Conservation (phyloP, 768 basidiomycete species). For the Xerocomellus amylosporus region DNA sequence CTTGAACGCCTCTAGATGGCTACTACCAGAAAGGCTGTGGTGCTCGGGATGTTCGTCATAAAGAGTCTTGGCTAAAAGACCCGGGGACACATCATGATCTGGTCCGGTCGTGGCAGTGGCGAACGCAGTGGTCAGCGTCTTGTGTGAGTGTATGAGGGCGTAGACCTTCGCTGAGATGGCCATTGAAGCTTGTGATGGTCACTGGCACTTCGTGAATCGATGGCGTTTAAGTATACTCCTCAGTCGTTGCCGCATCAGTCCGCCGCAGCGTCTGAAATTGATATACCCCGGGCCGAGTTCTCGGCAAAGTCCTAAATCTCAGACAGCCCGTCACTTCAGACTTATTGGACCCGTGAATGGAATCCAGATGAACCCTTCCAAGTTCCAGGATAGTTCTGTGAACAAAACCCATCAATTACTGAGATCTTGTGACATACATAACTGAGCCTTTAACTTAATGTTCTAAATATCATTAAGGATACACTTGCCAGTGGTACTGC, state of each 20-base stretch:
- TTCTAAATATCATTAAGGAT: conserved; percentile 12
- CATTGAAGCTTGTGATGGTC: conserved; percentile 14
- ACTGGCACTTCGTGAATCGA: neutral
- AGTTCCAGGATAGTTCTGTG: neutral
- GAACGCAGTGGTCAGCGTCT: conserved; percentile 43
- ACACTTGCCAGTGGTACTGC: neutral
- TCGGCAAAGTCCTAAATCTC: no score
- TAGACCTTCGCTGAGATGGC: conserved; percentile 31
- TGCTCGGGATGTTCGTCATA: conserved; percentile 33
- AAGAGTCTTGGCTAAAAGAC: conserved; percentile 38
- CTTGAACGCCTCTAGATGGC: conserved; percentile 19
- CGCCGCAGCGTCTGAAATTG: neutral
- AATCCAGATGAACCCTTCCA: no score
- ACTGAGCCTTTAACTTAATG: neutral
- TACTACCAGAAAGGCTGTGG: conserved; percentile 14
- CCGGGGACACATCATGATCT: conserved; percentile 26
- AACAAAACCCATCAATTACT: neutral
- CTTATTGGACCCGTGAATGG: no score
- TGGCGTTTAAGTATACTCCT: no score
- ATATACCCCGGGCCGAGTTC: neutral
- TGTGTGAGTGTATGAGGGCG: conserved; percentile 30
- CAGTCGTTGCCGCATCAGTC: neutral
- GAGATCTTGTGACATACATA: neutral
- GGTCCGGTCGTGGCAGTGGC: conserved; percentile 33
- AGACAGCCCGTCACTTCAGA: no score